Conservation (phyloP, 495 filamentous ascomycete genomes). For the Corynascus novoguineensis region DNA sequence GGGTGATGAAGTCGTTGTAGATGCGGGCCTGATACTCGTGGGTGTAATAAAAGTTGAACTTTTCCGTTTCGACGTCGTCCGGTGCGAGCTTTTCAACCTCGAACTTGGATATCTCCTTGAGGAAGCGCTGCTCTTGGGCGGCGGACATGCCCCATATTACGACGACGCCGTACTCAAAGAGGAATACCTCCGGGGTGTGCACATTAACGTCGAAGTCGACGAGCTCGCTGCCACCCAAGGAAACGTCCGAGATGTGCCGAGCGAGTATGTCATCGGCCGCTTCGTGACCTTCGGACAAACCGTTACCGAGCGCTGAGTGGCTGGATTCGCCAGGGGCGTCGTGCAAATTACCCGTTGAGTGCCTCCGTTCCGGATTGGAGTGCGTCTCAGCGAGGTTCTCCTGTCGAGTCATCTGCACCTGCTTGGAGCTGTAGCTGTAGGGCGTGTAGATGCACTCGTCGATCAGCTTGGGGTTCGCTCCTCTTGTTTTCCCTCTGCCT, state of each 20-base stretch:
- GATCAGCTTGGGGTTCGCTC: slow-evolving; percentile 80
- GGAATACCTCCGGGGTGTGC: slow-evolving; percentile 87
- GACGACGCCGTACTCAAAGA: slow-evolving; percentile 98
- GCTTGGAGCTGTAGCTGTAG: slow-evolving; percentile 61
- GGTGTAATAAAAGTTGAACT: slow-evolving; percentile 99
- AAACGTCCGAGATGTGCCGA: background rate
- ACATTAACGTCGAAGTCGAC: slow-evolving; percentile 67
- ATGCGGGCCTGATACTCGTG: slow-evolving; percentile 94
- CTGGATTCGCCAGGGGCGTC: slow-evolving; percentile 1
- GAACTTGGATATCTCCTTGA: slow-evolving; percentile 94
- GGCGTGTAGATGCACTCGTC: slow-evolving; percentile 97
- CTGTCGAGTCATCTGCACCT: slow-evolving; percentile 25
- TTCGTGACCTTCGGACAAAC: slow-evolving; percentile 3
- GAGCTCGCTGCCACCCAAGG: slow-evolving; percentile 29
- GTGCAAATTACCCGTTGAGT: slow-evolving; percentile 27
- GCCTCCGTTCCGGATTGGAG: slow-evolving; percentile 55
- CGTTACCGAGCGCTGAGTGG: slow-evolving; percentile 21
- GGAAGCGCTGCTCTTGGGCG: slow-evolving; percentile 74
- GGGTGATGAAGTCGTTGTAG: slow-evolving; percentile 97
- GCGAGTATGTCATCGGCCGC: slow-evolving; percentile 19
- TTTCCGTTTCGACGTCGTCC: slow-evolving; percentile 89
- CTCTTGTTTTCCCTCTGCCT: slow-evolving; percentile 64
- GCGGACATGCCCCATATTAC: slow-evolving; percentile 98
- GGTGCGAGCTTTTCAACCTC: slow-evolving; percentile 80
- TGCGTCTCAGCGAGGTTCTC: slow-evolving; percentile 38